phyloP scores from a whole-genome alignment of 2,329 filamentous ascomycete genomes.

The Sporothrix dimorphospora region DNA sequence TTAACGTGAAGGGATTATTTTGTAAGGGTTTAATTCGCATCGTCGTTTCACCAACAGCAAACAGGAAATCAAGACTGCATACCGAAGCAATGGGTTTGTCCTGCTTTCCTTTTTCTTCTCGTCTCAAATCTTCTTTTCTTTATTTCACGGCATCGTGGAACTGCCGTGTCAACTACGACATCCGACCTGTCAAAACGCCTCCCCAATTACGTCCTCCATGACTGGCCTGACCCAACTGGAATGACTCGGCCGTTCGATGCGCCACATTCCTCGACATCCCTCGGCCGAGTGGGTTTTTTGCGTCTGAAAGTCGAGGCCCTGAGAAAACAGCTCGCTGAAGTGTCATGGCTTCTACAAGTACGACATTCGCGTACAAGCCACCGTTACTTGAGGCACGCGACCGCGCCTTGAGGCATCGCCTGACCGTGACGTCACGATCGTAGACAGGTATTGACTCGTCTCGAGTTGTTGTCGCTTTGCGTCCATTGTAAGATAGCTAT shows the following conservation, averaged over 20 bases:
- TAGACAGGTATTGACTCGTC: neutral
- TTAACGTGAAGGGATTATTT: neutral
- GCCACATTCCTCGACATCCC: slow-evolving; percentile 4
- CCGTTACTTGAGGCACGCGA: neutral
- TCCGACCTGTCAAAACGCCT: neutral
- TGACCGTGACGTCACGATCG: neutral
- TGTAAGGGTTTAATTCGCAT: too few relatives aligned
- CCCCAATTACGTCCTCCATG: neutral
- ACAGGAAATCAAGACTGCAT: neutral
- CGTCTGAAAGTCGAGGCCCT: neutral
- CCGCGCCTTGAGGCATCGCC: neutral
- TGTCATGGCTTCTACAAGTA: neutral
- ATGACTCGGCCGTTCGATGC: neutral
- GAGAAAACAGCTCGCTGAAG: neutral
- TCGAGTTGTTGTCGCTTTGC: neutral
- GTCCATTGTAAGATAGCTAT: neutral
- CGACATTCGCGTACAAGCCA: neutral
- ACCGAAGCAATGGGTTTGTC: neutral
- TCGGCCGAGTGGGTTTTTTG: neutral
- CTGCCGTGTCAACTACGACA: neutral
- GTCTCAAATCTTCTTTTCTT: neutral
- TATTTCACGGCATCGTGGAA: neutral
- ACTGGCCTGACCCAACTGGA: neutral
- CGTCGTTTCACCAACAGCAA: neutral
- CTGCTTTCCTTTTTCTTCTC: neutral